Conservation (phyloP, 768 basidiomycete species). For the Mrakia gelida region DNA sequence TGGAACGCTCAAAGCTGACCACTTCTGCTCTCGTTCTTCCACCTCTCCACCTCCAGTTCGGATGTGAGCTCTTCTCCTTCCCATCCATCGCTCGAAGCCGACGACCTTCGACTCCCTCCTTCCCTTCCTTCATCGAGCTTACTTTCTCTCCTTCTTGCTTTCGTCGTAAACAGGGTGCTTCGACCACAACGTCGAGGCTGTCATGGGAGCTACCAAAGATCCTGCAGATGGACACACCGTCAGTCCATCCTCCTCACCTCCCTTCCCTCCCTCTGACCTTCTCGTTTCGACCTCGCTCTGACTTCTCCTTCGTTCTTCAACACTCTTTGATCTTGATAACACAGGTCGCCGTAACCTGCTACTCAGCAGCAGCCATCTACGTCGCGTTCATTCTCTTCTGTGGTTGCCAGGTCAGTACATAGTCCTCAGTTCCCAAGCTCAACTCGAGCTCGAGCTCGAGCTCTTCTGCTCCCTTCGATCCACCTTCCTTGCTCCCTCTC, state of each 20-base stretch:
- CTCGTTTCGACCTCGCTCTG: neutral
- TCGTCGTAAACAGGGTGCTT: constrained; percentile 31
- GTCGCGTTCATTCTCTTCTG: constrained; percentile 45
- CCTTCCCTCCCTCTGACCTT: neutral
- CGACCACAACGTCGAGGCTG: constrained; percentile 43
- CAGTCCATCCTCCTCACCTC: neutral
- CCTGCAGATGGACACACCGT: constrained; percentile 44
- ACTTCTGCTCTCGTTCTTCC: too few relatives aligned
- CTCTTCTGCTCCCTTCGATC: neutral
- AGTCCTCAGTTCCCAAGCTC: too few relatives aligned
- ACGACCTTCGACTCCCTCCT: neutral
- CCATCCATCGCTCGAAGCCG: constrained; percentile 2
- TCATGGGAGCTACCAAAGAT: constrained; percentile 45
- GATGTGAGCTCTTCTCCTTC: constrained; percentile 4
- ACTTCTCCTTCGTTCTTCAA: neutral
- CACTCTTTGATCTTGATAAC: too few relatives aligned
- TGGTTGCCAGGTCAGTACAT: constrained; percentile 45
- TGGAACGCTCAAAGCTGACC: neutral
- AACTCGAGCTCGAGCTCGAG: neutral
- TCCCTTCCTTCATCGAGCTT: neutral
- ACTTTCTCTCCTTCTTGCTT: neutral
- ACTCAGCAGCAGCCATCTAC: constrained; percentile 46
- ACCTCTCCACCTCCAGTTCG: neutral
- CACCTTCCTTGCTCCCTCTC: neutral
- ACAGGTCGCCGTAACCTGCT: constrained; percentile 44